phyloP scores from a whole-genome alignment of 306 rosid genomes.

The Crotalaria pallida region DNA sequence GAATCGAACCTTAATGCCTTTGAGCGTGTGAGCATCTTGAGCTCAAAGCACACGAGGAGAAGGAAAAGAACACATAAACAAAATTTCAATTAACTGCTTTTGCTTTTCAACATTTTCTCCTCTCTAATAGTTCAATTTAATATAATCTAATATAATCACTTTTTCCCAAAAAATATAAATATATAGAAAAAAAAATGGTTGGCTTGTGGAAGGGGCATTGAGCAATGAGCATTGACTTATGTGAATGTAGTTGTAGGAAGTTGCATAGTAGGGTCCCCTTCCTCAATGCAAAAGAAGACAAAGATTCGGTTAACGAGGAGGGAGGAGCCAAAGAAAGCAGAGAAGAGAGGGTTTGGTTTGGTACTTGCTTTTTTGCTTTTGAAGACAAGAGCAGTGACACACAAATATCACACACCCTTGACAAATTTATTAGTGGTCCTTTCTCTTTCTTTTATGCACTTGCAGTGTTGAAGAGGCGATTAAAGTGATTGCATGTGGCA shows the following conservation, averaged over 20 bases:
- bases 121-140: not conserved
- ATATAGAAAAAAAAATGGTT: conserved; percentile 9
- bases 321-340: conserved; percentile 40
- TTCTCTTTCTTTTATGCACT: conserved; percentile 55
- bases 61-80: not conserved
- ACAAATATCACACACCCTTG: conserved; percentile 26
- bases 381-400: conserved; percentile 22
- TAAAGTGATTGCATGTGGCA: conserved; percentile 39
- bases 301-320: conserved; percentile 73
- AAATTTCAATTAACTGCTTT: conserved; percentile 57
- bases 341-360: conserved; percentile 8
- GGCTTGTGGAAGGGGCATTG: conserved; percentile 32
- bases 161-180: not conserved
- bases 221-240: conserved; percentile 52
- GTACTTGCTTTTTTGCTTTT: conserved; percentile 17
- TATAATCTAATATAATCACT: conserved; percentile 1
- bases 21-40: conserved; percentile 10
- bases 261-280: not conserved
- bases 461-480: conserved; percentile 34
- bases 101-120: not conserved
- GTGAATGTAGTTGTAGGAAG: conserved; percentile 10
- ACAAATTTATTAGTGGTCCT: conserved; percentile 14
- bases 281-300: conserved; percentile 19
- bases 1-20: conserved; percentile 5
- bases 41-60: conserved; percentile 24